Percentiles rank a stretch among this genome's conserved stretches.
Conservation (phyloP, 1,139 yeast genomes). For the Arxiozyma bovina region DNA sequence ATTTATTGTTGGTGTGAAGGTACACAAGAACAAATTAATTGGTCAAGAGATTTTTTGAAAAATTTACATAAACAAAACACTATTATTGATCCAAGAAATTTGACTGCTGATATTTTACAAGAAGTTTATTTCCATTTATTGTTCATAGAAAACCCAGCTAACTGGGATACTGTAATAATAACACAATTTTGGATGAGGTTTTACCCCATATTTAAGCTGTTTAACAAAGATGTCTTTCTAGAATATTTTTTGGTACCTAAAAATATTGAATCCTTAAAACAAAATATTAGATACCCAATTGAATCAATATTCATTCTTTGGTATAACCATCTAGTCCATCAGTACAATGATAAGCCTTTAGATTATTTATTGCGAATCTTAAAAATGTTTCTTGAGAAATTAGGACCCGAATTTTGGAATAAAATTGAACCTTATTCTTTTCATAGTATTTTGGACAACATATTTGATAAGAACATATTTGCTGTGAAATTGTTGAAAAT, state of each 20-base stretch:
- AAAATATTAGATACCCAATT: conserved; percentile 35
- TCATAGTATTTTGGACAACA: conserved; percentile 47
- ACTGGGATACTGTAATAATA: conserved; percentile 39
- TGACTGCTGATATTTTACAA: conserved; percentile 38
- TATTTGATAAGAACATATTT: conserved; percentile 29
- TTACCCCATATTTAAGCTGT: conserved; percentile 35
- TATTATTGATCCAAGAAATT: conserved; percentile 13
- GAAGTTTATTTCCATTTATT: conserved; percentile 48
- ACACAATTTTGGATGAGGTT: conserved; percentile 48
- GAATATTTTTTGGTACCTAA: conserved; percentile 37
- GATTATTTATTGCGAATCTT: conserved; percentile 47
- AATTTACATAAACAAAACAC: conserved; percentile 15
- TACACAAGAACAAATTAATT: conserved; percentile 35
- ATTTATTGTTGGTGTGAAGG: conserved; percentile 50
- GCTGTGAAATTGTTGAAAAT: conserved; percentile 19
- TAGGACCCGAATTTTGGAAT: conserved; percentile 44
- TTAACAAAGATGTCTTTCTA: conserved; percentile 37
- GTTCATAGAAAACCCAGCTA: conserved; percentile 44
- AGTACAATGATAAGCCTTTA: conserved; percentile 46
- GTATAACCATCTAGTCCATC: conserved; percentile 35
- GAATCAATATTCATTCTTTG: conserved; percentile 40
- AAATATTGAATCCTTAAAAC: conserved; percentile 39
- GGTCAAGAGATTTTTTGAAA: conserved; percentile 38
- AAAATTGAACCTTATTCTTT: conserved; percentile 43
- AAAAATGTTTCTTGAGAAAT: conserved; percentile 34